These are phyloP conservation scores for Olyra latifolia DNA, from an alignment of 176 grass and related monocot species.

Conservation along the genomic window DNA sequence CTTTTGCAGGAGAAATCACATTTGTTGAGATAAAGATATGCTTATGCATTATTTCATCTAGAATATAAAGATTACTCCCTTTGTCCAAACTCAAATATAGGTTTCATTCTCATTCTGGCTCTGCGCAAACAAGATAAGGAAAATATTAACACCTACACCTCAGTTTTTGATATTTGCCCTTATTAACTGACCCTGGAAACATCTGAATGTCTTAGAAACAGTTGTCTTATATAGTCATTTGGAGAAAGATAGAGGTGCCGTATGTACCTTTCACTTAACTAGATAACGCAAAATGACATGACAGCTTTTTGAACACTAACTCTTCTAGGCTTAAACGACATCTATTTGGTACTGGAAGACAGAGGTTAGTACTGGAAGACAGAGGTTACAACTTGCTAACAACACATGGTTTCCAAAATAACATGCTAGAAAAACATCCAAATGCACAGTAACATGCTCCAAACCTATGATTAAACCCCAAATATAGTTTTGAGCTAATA, in stretches of 20 bases:
- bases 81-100: background rate
- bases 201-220: background rate
- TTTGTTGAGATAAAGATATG: background rate
- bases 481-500: background rate
- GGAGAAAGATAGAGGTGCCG: background rate
- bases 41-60: background rate
- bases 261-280: background rate
- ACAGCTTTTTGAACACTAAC: background rate
- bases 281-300: constrained; percentile 7
- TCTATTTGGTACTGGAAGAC: too few relatives aligned
- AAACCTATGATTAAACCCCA: background rate
- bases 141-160: background rate
- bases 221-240: background rate
- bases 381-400: background rate
- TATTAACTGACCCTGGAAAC: background rate
- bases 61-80: background rate
- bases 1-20: constrained; percentile 14
- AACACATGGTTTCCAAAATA: background rate
- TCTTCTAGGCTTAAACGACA: background rate
- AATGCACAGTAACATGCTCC: background rate
- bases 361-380: background rate
- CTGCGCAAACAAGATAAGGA: background rate
- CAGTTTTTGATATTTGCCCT: background rate
- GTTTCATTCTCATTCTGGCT: constrained; percentile 8
- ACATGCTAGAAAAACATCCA: background rate